Conservation (phyloP, 495 filamentous ascomycete genomes). For the Aspergillus campestris region DNA sequence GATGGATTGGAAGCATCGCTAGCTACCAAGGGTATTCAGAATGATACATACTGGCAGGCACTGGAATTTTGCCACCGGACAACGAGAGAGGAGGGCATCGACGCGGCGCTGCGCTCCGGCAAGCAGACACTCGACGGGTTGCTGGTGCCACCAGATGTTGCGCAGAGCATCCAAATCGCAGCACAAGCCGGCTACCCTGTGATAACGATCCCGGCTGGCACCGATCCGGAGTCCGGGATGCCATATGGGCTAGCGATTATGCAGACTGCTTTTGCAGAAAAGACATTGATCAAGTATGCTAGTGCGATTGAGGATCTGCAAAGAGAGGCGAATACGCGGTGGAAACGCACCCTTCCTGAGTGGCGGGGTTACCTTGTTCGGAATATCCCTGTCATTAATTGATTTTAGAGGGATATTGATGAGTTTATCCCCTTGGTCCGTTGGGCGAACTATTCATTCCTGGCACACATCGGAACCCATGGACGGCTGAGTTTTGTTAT, state of each 20-base stretch:
- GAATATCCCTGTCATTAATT: conserved; percentile 38
- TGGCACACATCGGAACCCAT: no score
- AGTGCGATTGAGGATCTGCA: conserved; percentile 64
- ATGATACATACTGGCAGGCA: conserved; percentile 58
- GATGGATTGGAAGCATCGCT: conserved; percentile 57
- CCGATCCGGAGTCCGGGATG: conserved; percentile 49
- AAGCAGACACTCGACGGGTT: conserved; percentile 47
- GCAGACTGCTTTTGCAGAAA: conserved; percentile 57
- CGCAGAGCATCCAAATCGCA: conserved; percentile 48
- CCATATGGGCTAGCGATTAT: conserved; percentile 62
- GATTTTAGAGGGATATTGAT: no score
- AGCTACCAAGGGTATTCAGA: conserved; percentile 49
- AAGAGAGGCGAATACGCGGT: conserved; percentile 24
- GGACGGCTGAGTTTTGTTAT: no score
- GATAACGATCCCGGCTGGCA: conserved; percentile 57
- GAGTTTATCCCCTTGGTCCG: no score
- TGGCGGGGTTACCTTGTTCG: conserved; percentile 45
- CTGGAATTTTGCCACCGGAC: conserved; percentile 49
- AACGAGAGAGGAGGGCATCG: conserved; percentile 57
- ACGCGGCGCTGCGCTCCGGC: conserved; percentile 49
- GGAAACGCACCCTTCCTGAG: conserved; percentile 37
- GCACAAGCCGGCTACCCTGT: conserved; percentile 60
- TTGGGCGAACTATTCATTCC: no score
- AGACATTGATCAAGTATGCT: conserved; percentile 51
- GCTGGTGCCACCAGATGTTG: conserved; percentile 60